Percentiles rank a stretch among this genome's conserved stretches.
These are phyloP conservation scores for Amanita rubescens DNA, from an alignment of 768 basidiomycete genomes.

Conservation along the genomic window DNA sequence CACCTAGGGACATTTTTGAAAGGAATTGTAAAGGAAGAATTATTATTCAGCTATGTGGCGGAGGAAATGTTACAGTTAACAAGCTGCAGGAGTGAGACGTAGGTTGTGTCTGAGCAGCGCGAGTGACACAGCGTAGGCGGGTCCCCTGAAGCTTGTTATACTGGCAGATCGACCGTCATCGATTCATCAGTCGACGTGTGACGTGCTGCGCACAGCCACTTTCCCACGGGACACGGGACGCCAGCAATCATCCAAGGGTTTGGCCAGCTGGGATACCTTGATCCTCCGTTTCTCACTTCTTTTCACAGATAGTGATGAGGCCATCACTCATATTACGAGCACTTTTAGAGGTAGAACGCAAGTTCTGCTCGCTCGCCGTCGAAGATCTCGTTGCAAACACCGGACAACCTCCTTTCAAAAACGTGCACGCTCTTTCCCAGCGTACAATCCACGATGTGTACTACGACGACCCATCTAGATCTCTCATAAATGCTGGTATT, in stretches of 20 bases:
- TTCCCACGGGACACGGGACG: neutral
- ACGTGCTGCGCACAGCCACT: neutral
- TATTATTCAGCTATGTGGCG: neutral
- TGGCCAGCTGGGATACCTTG: neutral
- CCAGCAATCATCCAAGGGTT: neutral
- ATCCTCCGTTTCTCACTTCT: slow-evolving; percentile 1
- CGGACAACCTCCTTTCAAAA: slow-evolving; percentile 3
- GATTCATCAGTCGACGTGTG: too few species aligned
- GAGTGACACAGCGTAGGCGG: too few species aligned
- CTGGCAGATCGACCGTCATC: too few species aligned
- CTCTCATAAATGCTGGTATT: slow-evolving; percentile 3
- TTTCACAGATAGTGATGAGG: neutral
- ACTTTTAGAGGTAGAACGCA: slow-evolving; percentile 3
- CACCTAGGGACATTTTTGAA: slow-evolving; percentile 1
- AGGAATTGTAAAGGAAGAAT: neutral
- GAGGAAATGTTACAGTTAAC: neutral
- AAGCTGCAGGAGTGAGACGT: neutral
- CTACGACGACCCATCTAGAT: slow-evolving; percentile 3
- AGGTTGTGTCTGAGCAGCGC: too few species aligned
- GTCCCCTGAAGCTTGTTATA: too few species aligned
- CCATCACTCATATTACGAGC: slow-evolving; percentile 2
- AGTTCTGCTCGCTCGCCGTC: slow-evolving; percentile 3
- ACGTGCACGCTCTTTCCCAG: neutral
- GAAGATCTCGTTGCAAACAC: slow-evolving; percentile 3
- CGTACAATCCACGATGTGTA: neutral